Base-by-base conservation (phyloP, 306 rosid species). In the Vachellia pachyceras region DNA sequence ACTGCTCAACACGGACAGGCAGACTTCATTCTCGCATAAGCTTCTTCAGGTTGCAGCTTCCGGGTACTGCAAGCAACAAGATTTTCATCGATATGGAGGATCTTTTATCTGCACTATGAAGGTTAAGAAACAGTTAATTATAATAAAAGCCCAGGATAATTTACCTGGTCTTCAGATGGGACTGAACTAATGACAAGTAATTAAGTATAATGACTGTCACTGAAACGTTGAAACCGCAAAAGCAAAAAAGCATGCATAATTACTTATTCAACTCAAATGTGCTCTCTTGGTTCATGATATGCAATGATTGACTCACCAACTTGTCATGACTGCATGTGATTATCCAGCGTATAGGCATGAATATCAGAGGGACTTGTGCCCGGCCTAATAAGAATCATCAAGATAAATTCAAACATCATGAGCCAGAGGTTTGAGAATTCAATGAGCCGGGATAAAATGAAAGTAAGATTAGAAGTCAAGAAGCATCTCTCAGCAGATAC, bases 341-440 rank as follows among this genome's bases (percentile, higher is more conserved):
- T 80, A 84, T 95, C 94, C 77, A 95, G 87, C 68, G 96, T 89
- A 81, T 88, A 95, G 49, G 99, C 98, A 33, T 75, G 90, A 79
- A 91, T 95, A 84, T 95, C 99, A 7, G 99, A 95, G 65, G 99
- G 93, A 89, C 97, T 90, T 50, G 99, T 90, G 77, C 99, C 99
- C 36, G 96, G 98, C 90, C 99, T 95, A 84, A 81, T 45, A 86
- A 89, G 60, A 85, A 80, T 63, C 82, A 79, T 54, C 29, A 69
- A 60, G 39, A 79, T 55, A 54, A 81, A 66, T 57, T 79, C 79
- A 89, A 80, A 79, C 63, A 60, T 42, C 60, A 66, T 72, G 45
- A 75, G 29, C 20, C 66, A 35, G 44, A 84, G 74, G 77, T 8
- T 17, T 67, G 74, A 81, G 70, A 87, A 81, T 68, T 73, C 40